Percentiles rank a stretch among this genome's conserved stretches.
These are phyloP conservation scores for Fusarium staphyleae DNA, from an alignment of 2,329 filamentous ascomycete genomes.

Conservation along the genomic window DNA sequence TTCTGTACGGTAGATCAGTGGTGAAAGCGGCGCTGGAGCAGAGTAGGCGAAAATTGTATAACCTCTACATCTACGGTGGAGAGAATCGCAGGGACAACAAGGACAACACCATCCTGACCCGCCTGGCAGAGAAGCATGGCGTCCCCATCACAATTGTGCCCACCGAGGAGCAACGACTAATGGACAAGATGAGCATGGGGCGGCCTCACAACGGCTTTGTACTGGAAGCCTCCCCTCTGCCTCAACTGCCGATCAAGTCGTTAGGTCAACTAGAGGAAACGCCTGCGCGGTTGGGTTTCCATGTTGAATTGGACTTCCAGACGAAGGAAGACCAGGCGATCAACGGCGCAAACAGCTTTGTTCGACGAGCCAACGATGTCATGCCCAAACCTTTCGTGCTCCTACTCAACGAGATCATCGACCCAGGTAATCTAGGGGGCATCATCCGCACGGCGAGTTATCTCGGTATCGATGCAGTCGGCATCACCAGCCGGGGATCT, in stretches of 20 bases:
- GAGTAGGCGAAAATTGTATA: conserved; percentile 77
- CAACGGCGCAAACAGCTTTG: conserved; percentile 71
- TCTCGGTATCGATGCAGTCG: conserved; percentile 85
- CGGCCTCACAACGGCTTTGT: conserved; percentile 91
- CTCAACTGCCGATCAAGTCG: conserved; percentile 69
- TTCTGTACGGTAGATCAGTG: conserved; percentile 84
- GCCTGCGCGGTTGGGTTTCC: conserved; percentile 58
- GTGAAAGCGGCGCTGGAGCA: conserved; percentile 78
- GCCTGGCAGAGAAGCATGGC: conserved; percentile 55
- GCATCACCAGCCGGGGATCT: conserved; percentile 75
- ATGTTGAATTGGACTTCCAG: conserved; percentile 69
- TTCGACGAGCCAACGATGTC: conserved; percentile 42
- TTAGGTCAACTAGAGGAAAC: conserved; percentile 60
- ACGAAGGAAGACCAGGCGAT: conserved; percentile 75
- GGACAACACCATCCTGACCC: conserved; percentile 54
- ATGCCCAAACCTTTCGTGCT: conserved; percentile 72
- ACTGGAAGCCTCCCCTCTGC: conserved; percentile 85
- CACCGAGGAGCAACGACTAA: conserved; percentile 67
- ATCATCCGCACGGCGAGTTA: conserved; percentile 90
- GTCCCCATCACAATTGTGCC: conserved; percentile 66
- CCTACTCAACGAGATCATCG: conserved; percentile 77
- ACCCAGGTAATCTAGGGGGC: conserved; percentile 89
- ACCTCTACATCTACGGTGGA: conserved; percentile 77
- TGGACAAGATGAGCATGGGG: conserved; percentile 84
- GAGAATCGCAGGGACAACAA: conserved; percentile 59